Conservation (phyloP, 2,329 filamentous ascomycete species). For the Whalleya microplaca region DNA sequence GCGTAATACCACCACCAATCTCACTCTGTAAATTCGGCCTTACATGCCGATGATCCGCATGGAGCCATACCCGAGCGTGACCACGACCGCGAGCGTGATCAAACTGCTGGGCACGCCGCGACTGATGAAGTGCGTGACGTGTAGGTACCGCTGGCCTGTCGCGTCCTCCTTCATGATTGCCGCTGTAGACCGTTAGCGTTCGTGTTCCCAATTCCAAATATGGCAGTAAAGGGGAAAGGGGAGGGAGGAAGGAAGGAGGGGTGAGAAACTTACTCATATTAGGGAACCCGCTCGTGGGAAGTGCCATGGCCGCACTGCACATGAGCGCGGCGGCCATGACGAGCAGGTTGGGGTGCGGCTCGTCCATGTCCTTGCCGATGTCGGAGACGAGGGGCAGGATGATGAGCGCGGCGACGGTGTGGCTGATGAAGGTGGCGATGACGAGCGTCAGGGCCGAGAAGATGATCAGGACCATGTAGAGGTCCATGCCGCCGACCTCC, state of each 20-base stretch:
- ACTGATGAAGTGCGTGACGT: constrained; percentile 92
- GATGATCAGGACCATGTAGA: constrained; percentile 85
- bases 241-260: constrained; percentile 4
- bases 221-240: background rate
- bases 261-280: constrained; percentile 87
- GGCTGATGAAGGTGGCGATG: constrained; percentile 95
- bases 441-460: constrained; percentile 85
- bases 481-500: constrained; percentile 73
- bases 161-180: constrained; percentile 99
- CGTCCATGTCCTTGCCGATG: constrained; percentile 81
- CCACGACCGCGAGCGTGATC: constrained; percentile 77
- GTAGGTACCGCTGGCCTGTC: constrained; percentile 87
- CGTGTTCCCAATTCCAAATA: background rate
- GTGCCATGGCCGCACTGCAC: constrained; percentile 96
- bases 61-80: constrained; percentile 87
- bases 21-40: background rate
- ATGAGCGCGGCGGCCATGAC: constrained; percentile 96
- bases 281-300: constrained; percentile 95
- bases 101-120: constrained; percentile 88
- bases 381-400: constrained; percentile 88
- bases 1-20: background rate
- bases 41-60: constrained; percentile 66
- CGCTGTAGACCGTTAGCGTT: constrained; percentile 43
- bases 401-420: constrained; percentile 95
- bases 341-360: constrained; percentile 90